These are phyloP conservation scores for Sclerotinia minor DNA, from an alignment of 2,329 filamentous ascomycete genomes.

Conservation along the genomic window DNA sequence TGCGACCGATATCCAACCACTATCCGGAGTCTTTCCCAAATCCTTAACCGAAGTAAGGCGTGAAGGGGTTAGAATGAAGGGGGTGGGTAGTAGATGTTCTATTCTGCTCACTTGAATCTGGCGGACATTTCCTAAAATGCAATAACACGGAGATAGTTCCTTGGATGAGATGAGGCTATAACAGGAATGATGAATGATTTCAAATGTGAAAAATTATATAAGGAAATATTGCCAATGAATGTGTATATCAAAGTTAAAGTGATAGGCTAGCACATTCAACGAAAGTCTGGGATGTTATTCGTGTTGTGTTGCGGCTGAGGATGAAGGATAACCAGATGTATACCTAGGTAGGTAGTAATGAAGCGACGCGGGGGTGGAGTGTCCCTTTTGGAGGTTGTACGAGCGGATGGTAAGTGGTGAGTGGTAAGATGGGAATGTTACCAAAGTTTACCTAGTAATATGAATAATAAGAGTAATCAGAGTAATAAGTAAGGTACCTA, in stretches of 20 bases:
- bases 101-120: constrained; percentile 38
- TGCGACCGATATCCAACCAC: background rate
- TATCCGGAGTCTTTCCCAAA: background rate
- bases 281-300: background rate
- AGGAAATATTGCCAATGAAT: background rate
- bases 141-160: constrained; percentile 27
- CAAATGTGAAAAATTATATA: background rate
- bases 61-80: background rate
- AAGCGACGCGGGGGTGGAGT: constrained; percentile 12
- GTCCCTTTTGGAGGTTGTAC: constrained; percentile 1
- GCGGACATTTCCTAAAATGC: constrained; percentile 37
- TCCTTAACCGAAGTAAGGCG: background rate
- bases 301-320: constrained; percentile 17
- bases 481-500: too few relatives aligned
- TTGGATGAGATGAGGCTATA: constrained; percentile 25
- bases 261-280: constrained; percentile 6
- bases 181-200: background rate
- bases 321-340: constrained; percentile 4
- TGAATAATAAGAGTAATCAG: too few relatives aligned
- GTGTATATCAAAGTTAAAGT: background rate
- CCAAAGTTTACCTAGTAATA: background rate
- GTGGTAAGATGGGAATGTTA: too few relatives aligned
- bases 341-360: background rate
- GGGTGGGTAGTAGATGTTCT: constrained; percentile 1
- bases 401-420: background rate